These are phyloP conservation scores for Haplosporangium sp. DNA, from an alignment of 371 early-diverging fungal genomes.

Conservation along the genomic window DNA sequence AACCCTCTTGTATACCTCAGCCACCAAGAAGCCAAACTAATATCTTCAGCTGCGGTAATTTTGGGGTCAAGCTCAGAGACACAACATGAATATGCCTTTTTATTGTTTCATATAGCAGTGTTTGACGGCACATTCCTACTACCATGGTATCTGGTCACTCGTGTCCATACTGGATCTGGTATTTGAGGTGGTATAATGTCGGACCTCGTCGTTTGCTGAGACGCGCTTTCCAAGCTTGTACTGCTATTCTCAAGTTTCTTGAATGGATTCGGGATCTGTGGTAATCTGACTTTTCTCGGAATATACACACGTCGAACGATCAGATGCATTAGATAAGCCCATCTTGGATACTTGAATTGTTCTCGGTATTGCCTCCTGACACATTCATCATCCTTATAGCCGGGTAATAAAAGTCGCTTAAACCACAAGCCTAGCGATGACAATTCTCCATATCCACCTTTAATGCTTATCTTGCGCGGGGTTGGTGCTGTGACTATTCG, in stretches of 20 bases:
- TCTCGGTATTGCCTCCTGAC: constrained; percentile 23
- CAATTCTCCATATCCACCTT: neutral
- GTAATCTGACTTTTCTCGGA: constrained; percentile 29
- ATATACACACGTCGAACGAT: constrained; percentile 23
- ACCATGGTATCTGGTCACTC: neutral
- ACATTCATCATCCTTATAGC: neutral
- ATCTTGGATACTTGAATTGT: constrained; percentile 27
- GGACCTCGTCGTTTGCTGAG: neutral
- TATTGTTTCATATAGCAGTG: too few relatives aligned
- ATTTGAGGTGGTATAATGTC: neutral
- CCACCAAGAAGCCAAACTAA: too few relatives aligned
- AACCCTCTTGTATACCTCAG: too few relatives aligned
- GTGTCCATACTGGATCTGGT: neutral
- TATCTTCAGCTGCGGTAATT: too few relatives aligned
- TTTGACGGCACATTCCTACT: too few relatives aligned
- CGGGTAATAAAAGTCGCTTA: neutral
- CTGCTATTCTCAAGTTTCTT: neutral
- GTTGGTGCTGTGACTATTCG: neutral
- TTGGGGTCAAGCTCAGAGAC: too few relatives aligned
- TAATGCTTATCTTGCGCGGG: neutral
- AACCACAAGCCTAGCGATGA: neutral
- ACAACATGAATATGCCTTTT: too few relatives aligned
- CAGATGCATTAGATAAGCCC: constrained; percentile 35
- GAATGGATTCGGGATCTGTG: constrained; percentile 35
- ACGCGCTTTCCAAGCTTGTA: neutral